phyloP scores from a whole-genome alignment of 2,329 filamentous ascomycete genomes.

The Pseudogymnoascus sp. region DNA sequence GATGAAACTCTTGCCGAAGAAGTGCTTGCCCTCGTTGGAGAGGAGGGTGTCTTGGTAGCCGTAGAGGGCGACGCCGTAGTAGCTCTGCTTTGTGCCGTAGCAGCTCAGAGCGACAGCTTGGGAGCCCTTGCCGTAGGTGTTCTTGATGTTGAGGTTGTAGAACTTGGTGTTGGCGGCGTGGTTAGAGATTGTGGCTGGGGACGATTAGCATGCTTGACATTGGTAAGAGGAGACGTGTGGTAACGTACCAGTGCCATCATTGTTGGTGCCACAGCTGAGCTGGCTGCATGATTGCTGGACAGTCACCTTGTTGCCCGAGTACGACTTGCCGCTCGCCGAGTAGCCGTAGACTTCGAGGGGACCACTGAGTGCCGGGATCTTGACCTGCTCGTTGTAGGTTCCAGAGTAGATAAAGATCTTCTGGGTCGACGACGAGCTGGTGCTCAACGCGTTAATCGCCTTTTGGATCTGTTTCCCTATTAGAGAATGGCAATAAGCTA shows the following conservation, averaged over 20 bases:
- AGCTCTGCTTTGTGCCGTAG: constrained; percentile 42
- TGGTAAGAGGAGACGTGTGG: neutral
- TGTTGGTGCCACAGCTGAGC: constrained; percentile 28
- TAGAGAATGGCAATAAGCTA: neutral
- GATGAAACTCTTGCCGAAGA: constrained; percentile 48
- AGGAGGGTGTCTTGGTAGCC: constrained; percentile 50
- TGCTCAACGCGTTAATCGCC: constrained; percentile 43
- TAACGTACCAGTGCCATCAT: constrained; percentile 30
- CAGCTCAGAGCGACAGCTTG: constrained; percentile 47
- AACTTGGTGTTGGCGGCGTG: constrained; percentile 40
- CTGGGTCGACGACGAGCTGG: constrained; percentile 36
- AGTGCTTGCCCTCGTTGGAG: constrained; percentile 40
- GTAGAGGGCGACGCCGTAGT: constrained; percentile 46
- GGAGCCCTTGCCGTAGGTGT: constrained; percentile 39
- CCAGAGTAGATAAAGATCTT: constrained; percentile 48
- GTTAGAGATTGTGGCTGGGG: constrained; percentile 25
- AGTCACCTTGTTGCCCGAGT: constrained; percentile 43
- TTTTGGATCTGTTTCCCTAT: constrained; percentile 31
- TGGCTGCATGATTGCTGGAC: constrained; percentile 33
- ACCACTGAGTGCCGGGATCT: constrained; percentile 37
- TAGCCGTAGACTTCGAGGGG: constrained; percentile 47
- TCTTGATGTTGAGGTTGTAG: constrained; percentile 52
- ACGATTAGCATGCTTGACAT: neutral
- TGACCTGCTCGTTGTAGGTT: constrained; percentile 50
- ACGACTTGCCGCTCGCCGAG: constrained; percentile 37